Base-by-base conservation (phyloP, 75 land plant species). In the Pinus tabuliformis region DNA sequence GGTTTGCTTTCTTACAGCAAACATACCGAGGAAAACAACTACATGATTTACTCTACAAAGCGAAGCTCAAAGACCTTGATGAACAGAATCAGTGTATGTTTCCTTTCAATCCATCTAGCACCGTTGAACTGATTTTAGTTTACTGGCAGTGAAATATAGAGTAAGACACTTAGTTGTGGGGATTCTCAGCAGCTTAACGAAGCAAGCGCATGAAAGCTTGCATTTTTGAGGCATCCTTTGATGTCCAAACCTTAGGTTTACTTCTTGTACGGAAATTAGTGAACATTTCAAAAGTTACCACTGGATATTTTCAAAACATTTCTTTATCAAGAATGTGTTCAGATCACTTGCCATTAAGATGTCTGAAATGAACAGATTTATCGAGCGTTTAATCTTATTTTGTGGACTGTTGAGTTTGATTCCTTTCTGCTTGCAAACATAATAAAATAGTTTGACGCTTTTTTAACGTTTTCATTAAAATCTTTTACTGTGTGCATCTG, bases 21-120 rank as follows among this genome's bases (percentile, higher is more conserved):
- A 90, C 81, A 42, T 96, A 92, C 73, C 86, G 99, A 72, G 99
- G 99, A 61, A 96, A 85, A 83, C 99, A 96, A 72, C 79, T 96
- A 15, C 95, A 96, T 70, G 82, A 91, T 70, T 89, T 94, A 24
- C 77, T 96, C 11, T 96, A 96, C 84, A 92, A 94, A 82, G 81
- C 83, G 63, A 94, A 89, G 80, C 83, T 76, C 24, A 92, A 85
- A 42, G 86, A 92, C 16, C 79, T 96, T 59, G 78, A 94, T 9
- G 90, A 86, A 30, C 87, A 85, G 54, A 78, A 75, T 59, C 91
- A 94, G 16, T 76, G 99, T 96, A 73, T 84, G 83, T 16, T 33
- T 13, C 26, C 24, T 77, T 78, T 58, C 5, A n/a, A 30, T 74
- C 11, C 24, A 56, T 77, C 11, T 76, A n/a, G 4, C 14, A 52